phyloP scores from a whole-genome alignment of 768 basidiomycete species.

The Calocybe indica region DNA sequence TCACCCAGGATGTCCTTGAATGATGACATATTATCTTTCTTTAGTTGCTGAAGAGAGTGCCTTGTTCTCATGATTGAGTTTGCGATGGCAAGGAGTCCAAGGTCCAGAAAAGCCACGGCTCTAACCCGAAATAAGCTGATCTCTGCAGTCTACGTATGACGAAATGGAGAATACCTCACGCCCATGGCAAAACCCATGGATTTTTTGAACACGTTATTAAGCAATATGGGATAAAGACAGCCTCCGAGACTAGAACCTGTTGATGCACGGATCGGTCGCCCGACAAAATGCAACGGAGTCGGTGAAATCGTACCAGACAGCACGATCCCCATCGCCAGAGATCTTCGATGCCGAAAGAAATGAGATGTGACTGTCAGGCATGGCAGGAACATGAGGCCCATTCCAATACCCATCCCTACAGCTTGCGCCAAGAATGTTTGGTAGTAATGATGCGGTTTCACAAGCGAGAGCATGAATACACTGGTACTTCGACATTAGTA shows the following conservation, averaged over 20 bases:
- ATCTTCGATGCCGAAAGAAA: conserved; percentile 41
- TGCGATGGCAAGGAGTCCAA: conserved; percentile 36
- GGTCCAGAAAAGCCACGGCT: conserved; percentile 38
- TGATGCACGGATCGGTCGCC: neutral
- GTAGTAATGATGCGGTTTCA: conserved; percentile 40
- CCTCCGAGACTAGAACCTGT: conserved; percentile 43
- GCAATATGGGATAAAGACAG: conserved; percentile 45
- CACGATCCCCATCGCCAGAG: conserved; percentile 51
- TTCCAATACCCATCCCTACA: conserved; percentile 49
- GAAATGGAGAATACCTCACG: conserved; percentile 28
- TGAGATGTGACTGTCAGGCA: conserved; percentile 47
- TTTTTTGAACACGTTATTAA: conserved; percentile 38
- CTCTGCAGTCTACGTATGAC: conserved; percentile 14
- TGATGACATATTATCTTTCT: conserved; percentile 14
- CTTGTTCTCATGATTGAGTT: conserved; percentile 39
- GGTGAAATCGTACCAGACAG: conserved; percentile 31
- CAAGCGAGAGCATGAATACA: conserved; percentile 46
- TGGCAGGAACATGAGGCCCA: conserved; percentile 51
- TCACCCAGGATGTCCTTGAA: conserved; percentile 32
- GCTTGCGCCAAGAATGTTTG: conserved; percentile 53
- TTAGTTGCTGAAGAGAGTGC: conserved; percentile 21
- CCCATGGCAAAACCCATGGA: conserved; percentile 34
- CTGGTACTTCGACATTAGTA: conserved; percentile 14
- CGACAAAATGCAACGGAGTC: neutral
- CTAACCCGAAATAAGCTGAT: conserved; percentile 18